Conservation (phyloP, 129 eudicot species). For the Silybum marianum region DNA sequence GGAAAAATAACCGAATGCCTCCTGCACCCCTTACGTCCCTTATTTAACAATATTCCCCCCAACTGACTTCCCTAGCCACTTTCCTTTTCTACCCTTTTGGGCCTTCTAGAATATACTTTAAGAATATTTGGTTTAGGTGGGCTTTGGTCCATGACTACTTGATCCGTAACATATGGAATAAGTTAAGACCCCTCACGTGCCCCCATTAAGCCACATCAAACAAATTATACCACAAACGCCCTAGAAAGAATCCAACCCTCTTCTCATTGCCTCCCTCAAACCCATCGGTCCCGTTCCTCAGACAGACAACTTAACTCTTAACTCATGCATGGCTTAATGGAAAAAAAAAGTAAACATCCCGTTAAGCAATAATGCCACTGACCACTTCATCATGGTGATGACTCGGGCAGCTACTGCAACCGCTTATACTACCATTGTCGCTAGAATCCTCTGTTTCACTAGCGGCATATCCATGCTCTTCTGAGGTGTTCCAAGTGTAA, state of each 20-base stretch:
- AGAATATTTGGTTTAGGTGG: too few relatives aligned
- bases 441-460: conserved; percentile 91
- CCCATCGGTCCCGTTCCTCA: neutral
- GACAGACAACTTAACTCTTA: neutral
- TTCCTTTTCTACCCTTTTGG: too few relatives aligned
- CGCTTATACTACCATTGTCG: conserved; percentile 81
- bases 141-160: too few relatives aligned
- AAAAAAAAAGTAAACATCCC: neutral
- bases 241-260: neutral
- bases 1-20: too few relatives aligned
- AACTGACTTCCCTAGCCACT: too few relatives aligned
- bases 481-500: conserved; percentile 87
- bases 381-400: conserved; percentile 90
- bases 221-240: neutral
- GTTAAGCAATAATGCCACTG: conserved; percentile 16
- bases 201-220: neutral
- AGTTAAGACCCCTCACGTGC: neutral
- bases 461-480: conserved; percentile 66
- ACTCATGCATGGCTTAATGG: neutral
- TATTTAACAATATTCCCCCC: too few relatives aligned
- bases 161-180: too few relatives aligned
- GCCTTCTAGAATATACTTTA: too few relatives aligned
- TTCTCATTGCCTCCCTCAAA: neutral
- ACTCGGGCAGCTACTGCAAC: conserved; percentile 78
- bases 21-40: too few relatives aligned